These are phyloP conservation scores for Sarcocystis neurona DNA, from an alignment of 169 alveolate genomes.

Conservation along the genomic window DNA sequence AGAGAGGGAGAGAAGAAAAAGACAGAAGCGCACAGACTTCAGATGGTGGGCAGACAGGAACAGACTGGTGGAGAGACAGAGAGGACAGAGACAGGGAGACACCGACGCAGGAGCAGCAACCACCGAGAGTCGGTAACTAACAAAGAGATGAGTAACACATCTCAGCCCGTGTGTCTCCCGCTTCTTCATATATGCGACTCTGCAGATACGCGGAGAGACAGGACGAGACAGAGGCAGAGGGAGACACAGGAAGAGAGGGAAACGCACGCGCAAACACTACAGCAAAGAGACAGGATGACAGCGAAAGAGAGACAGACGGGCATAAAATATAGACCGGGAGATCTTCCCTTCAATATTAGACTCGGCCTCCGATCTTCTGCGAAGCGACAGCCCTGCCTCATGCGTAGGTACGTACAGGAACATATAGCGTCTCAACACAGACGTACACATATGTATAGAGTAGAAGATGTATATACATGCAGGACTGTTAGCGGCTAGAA, in stretches of 20 bases:
- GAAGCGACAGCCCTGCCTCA: too few species aligned
- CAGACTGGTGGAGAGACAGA: neutral
- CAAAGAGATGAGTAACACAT: neutral
- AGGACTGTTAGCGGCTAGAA: too few species aligned
- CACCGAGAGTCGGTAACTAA: neutral
- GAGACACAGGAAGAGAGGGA: neutral
- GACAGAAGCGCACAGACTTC: neutral
- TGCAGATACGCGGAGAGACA: neutral
- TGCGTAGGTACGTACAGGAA: too few species aligned
- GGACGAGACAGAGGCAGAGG: neutral
- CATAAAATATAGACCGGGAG: too few species aligned
- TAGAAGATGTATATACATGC: too few species aligned
- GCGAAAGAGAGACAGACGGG: neutral
- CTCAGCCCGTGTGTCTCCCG: neutral
- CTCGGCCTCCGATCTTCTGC: too few species aligned
- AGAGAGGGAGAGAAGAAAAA: neutral
- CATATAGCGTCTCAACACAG: too few species aligned
- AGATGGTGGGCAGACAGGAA: neutral
- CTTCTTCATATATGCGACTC: too few species aligned
- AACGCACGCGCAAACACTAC: neutral
- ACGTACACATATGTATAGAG: too few species aligned
- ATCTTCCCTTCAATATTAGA: too few species aligned
- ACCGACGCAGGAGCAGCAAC: neutral
- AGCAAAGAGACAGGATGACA: neutral
- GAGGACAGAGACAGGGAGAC: neutral